Percentiles rank a stretch among this genome's conserved stretches.
Conservation (phyloP, 768 basidiomycete species). For the Cystofilobasidium macerans region DNA sequence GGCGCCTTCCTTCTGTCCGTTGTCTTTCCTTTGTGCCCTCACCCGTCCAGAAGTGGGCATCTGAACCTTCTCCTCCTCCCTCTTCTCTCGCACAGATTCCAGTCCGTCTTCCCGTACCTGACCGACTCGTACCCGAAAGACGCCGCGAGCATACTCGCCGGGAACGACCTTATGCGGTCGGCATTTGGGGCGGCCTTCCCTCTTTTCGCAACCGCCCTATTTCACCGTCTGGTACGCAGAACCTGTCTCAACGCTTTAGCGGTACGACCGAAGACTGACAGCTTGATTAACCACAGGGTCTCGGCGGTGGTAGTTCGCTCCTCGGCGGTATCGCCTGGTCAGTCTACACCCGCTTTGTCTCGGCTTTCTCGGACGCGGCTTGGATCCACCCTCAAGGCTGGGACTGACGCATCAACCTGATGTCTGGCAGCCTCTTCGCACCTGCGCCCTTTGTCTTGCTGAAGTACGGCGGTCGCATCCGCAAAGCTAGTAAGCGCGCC, state of each 20-base stretch:
- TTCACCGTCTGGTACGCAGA: not conserved
- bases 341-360: not conserved
- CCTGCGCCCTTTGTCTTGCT: not conserved
- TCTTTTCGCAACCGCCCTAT: constrained; percentile 6
- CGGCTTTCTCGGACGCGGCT: not conserved
- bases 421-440: not conserved
- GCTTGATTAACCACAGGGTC: too few relatives aligned
- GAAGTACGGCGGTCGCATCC: too few relatives aligned
- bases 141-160: constrained; percentile 14
- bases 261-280: too few relatives aligned
- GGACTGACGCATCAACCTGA: too few relatives aligned
- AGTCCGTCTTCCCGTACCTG: constrained; percentile 11
- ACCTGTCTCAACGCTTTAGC: too few relatives aligned
- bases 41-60: too few relatives aligned
- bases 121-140: constrained; percentile 18
- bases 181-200: constrained; percentile 4
- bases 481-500: too few relatives aligned
- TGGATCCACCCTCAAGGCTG: not conserved
- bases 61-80: too few relatives aligned
- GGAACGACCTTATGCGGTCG: constrained; percentile 14
- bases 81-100: too few relatives aligned
- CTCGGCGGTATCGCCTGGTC: not conserved
- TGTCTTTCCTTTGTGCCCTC: not conserved
- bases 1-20: not conserved
- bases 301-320: constrained; percentile 3